Evolutionary conservation across 2,329 filamentous ascomycete genomes (phyloP).

Genomic region (Nemania abortiva): DNA sequence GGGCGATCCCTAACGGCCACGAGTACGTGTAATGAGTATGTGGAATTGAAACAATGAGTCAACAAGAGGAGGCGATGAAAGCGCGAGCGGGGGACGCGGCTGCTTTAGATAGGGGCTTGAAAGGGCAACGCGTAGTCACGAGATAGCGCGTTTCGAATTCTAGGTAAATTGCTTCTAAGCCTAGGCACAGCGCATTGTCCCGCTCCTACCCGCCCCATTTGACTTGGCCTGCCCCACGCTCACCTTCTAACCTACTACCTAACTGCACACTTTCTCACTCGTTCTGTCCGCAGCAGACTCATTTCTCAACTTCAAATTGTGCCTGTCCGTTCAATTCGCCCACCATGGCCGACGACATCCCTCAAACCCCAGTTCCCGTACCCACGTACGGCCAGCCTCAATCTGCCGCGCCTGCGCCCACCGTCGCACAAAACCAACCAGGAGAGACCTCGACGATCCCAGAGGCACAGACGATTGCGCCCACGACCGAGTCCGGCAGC

Average conservation of each 20-base stretch:
- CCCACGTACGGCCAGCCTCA: conserved; percentile 46
- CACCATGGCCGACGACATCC: conserved; percentile 46
- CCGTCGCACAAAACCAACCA: conserved; percentile 21
- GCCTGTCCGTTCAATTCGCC: conserved; percentile 5
- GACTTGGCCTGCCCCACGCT: not conserved
- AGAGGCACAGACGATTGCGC: conserved; percentile 37
- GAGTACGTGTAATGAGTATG: not conserved
- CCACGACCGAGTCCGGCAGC: conserved; percentile 32
- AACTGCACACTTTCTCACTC: not conserved
- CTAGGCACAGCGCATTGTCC: not conserved
- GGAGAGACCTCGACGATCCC: conserved; percentile 23
- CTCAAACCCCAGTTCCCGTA: conserved; percentile 47
- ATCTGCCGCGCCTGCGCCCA: conserved; percentile 27
- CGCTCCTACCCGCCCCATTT: conserved; percentile 13
- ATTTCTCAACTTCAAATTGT: not conserved
- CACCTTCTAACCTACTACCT: not conserved
- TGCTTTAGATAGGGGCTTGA: conserved; percentile 20
- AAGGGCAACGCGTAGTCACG: conserved; percentile 46
- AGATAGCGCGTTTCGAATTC: conserved; percentile 34
- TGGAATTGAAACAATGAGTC: not conserved
- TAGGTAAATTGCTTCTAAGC: conserved; percentile 4
- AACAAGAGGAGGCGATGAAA: conserved; percentile 4
- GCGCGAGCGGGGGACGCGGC: conserved; percentile 36
- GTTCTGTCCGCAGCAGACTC: not conserved
- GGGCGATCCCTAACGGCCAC: not conserved